phyloP scores from a whole-genome alignment of 2,329 filamentous ascomycete species.

The Lojkania enalia region DNA sequence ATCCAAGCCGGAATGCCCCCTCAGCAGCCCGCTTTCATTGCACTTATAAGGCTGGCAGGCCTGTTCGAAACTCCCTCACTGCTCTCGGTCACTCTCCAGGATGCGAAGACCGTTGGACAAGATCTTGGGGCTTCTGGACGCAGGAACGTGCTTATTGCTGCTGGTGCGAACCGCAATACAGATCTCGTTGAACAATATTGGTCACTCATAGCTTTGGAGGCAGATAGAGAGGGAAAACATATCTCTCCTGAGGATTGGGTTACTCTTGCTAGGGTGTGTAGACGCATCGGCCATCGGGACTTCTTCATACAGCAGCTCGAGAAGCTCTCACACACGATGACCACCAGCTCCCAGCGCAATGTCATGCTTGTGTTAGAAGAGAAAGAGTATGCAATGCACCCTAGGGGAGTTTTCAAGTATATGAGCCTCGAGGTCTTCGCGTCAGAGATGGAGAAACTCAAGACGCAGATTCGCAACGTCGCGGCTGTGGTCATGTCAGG shows the following conservation, averaged over 20 bases:
- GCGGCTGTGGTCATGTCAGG: constrained; percentile 37
- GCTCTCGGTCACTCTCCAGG: constrained; percentile 27
- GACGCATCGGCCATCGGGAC: constrained; percentile 18
- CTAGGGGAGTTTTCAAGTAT: constrained; percentile 6
- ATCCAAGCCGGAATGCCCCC: constrained; percentile 34
- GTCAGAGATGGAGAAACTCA: constrained; percentile 23
- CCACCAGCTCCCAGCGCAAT: constrained; percentile 1
- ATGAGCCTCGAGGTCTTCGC: constrained; percentile 23
- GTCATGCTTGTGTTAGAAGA: not conserved
- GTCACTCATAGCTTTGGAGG: constrained; percentile 25
- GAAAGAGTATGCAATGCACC: not conserved
- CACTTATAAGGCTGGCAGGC: constrained; percentile 38
- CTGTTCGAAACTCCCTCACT: constrained; percentile 29
- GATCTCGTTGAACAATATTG: constrained; percentile 36
- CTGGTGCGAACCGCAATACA: constrained; percentile 29
- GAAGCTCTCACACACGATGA: constrained; percentile 30
- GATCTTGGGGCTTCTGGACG: constrained; percentile 24
- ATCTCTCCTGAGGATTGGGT: constrained; percentile 38
- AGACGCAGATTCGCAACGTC: constrained; percentile 31
- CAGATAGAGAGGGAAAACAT: constrained; percentile 24
- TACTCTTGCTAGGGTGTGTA: constrained; percentile 37
- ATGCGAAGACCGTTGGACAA: constrained; percentile 24
- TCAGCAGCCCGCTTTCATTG: constrained; percentile 23
- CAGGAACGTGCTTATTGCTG: constrained; percentile 31
- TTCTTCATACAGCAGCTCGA: constrained; percentile 34